Evolutionary conservation across 139 green algal species (phyloP).

Genomic region (Haematococcus lacustris): DNA sequence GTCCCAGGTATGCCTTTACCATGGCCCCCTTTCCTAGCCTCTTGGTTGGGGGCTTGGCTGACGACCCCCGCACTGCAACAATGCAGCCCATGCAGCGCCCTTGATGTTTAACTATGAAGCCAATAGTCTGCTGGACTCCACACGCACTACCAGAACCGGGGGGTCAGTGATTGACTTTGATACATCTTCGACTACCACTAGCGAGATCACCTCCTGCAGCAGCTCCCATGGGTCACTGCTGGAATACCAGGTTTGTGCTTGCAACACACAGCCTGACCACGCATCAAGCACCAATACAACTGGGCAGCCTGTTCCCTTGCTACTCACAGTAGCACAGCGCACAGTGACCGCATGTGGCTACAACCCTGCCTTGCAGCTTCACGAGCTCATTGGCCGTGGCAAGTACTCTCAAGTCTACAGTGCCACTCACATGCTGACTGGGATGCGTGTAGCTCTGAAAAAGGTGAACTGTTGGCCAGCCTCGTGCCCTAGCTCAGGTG

Average conservation of each 20-base stretch:
- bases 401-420: constrained; percentile 36
- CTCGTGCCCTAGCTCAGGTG: not conserved
- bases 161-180: constrained; percentile 9
- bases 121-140: constrained; percentile 6
- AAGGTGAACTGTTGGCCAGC: constrained; percentile 15
- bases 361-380: constrained; percentile 19
- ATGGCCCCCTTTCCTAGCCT: no score
- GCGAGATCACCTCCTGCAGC: constrained; percentile 20
- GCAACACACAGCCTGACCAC: not conserved
- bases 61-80: no score
- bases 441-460: constrained; percentile 30
- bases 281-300: not conserved
- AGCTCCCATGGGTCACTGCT: constrained; percentile 14
- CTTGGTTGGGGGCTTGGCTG: no score
- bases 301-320: not conserved
- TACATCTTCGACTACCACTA: constrained; percentile 7
- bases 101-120: no score
- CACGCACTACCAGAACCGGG: not conserved
- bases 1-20: no score
- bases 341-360: not conserved
- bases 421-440: constrained; percentile 14
- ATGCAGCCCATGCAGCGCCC: no score
- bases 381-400: constrained; percentile 24
- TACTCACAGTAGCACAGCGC: not conserved
- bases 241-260: constrained; percentile 19